Evolutionary conservation across 2,329 filamentous ascomycete species (phyloP), one percentile per base, ranked within the genome.

Genomic region (Aphanocladium album): DNA sequence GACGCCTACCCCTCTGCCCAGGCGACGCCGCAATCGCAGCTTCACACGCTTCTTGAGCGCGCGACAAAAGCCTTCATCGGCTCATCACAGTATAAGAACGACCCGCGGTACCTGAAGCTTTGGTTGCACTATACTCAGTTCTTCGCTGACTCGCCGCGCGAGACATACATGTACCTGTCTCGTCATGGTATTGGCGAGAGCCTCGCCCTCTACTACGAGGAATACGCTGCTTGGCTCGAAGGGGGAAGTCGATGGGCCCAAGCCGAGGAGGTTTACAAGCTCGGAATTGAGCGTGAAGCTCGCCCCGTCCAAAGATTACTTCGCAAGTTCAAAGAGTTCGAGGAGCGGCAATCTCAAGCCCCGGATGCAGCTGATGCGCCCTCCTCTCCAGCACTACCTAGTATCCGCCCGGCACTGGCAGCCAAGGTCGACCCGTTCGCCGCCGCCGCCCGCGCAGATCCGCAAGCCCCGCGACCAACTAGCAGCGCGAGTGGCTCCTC

Each of bases 111-210:
- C 72, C 77, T 99, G 60, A 93, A 91, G 73, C 74, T 99, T 55
- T 99, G 95, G 95, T 80, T 98, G 33, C 87, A 93, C 70, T 99
- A 98, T 74, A 96, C 98, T 69, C 84, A 89, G 56, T 85, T 97
- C 68, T 98, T 98, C 76, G 90, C 91, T 5, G 95, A 98, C 71
- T 82, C 91, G n/a, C 93, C 93, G 2, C 87, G 93, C 57, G 95
- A 99, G 75, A 91, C 90, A 0, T 99, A 93, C 72, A 86, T 95
- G 51, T 99, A 96, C 71, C 81, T 99, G 39, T 89, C 93, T 14
- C 89, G 93, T 55, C 92, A 99, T 71, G 83, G 82, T 64, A 91
- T 99, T 62, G 95, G 93, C 63, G 92, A 97, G 69, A 80, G 82
- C 0, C 82, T 99, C 2, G 95, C 95, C 1, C 79, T 98, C 3